Percentiles rank a stretch among this genome's conserved stretches.
Evolutionary conservation across 345 rosid genomes (phyloP).

Genomic region (Psidium guajava): DNA sequence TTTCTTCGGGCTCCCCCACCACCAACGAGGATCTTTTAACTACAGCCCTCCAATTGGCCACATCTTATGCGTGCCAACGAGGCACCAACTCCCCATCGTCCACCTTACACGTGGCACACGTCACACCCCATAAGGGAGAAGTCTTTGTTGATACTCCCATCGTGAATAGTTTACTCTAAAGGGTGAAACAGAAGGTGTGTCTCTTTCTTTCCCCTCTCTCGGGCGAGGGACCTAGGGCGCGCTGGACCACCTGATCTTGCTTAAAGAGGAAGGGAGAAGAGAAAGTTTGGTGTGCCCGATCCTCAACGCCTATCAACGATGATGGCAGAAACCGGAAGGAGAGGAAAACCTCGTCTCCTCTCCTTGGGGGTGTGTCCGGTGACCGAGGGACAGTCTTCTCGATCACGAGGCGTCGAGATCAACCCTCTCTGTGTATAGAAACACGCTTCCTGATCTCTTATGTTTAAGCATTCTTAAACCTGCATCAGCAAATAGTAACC

Average conservation of each 20-base stretch:
- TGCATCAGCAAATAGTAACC: not conserved
- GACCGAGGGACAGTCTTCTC: not conserved
- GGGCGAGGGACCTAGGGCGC: not conserved
- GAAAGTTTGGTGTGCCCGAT: not conserved
- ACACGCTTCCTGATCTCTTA: not conserved
- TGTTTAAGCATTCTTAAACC: not conserved
- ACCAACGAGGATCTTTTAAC: not conserved
- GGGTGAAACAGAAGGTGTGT: not conserved
- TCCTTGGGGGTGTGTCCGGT: not conserved
- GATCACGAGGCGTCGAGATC: not conserved
- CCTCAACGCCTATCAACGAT: not conserved
- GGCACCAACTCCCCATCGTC: not conserved
- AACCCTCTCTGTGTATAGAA: not conserved
- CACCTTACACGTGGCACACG: slow-evolving; percentile 2
- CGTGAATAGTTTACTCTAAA: not conserved
- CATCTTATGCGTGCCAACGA: slow-evolving; percentile 8
- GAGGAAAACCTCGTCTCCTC: not conserved
- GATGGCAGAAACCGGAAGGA: not conserved
- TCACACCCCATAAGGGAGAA: slow-evolving; percentile 4
- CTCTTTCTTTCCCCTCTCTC: not conserved
- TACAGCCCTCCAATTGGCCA: not conserved
- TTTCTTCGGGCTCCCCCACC: not conserved
- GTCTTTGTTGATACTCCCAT: not conserved
- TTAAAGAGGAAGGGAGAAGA: not conserved
- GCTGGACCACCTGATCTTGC: slow-evolving; percentile 13